These are phyloP conservation scores for Datura wrightii DNA, from an alignment of 257 asterid species.

Conservation along the genomic window DNA sequence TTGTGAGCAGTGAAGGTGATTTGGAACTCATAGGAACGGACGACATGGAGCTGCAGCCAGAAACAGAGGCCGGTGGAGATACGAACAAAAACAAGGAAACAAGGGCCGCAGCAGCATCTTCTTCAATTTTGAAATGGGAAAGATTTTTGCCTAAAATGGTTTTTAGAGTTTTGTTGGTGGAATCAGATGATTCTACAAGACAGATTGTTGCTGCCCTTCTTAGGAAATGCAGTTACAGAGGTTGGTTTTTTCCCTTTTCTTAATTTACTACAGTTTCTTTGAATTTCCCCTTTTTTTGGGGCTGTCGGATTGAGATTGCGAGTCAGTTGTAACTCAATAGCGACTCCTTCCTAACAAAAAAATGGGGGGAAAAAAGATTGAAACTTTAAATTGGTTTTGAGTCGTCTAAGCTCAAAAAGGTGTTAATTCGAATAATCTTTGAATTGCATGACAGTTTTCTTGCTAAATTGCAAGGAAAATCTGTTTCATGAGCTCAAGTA, in stretches of 20 bases:
- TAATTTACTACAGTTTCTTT: background rate
- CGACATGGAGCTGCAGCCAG: slow-evolving; percentile 35
- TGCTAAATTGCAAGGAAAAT: background rate
- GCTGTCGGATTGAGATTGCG: background rate
- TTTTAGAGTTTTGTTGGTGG: slow-evolving; percentile 84
- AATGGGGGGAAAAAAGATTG: background rate
- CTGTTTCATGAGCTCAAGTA: background rate
- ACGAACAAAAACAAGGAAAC: slow-evolving; percentile 28
- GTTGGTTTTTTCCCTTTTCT: slow-evolving; percentile 43
- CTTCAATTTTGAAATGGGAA: slow-evolving; percentile 68
- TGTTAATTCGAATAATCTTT: background rate
- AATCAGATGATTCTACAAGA: slow-evolving; percentile 94
- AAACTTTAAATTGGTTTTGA: background rate
- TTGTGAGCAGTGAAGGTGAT: slow-evolving; percentile 58
- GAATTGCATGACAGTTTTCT: background rate
- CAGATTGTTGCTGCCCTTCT: slow-evolving; percentile 95
- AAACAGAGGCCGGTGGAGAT: slow-evolving; percentile 28
- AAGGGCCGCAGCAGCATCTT: slow-evolving; percentile 13
- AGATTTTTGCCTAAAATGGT: slow-evolving; percentile 80
- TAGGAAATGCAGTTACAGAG: slow-evolving; percentile 94
- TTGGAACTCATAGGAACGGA: slow-evolving; percentile 43
- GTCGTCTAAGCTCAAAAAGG: background rate
- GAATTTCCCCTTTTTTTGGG: background rate
- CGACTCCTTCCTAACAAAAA: background rate
- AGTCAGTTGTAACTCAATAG: background rate